Evolutionary conservation across 2,329 filamentous ascomycete species (phyloP).

Genomic region (Aphanocladium album): DNA sequence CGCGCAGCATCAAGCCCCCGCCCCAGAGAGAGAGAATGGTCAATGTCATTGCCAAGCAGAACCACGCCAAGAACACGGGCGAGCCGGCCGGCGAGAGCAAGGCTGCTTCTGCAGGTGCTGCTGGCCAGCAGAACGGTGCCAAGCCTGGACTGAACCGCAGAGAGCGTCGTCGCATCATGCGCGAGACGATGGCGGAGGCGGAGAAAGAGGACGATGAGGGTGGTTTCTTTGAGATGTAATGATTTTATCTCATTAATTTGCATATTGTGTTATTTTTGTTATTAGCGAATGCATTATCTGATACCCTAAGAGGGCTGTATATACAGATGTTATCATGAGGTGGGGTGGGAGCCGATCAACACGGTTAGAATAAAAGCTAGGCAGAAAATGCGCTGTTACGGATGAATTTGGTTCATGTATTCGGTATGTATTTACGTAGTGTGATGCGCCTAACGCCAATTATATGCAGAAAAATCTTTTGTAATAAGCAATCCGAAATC

Average conservation of each 20-base stretch:
- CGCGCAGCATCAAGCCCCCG: not conserved
- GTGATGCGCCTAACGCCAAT: not conserved
- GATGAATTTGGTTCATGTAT: not conserved
- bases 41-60: slow-evolving; percentile 15
- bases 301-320: not conserved
- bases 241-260: not conserved
- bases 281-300: slow-evolving; percentile 11
- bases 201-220: slow-evolving; percentile 41
- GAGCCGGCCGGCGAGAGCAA: slow-evolving; percentile 20
- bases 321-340: not conserved
- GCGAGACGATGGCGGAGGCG: slow-evolving; percentile 27
- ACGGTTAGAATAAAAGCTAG: not conserved
- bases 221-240: slow-evolving; percentile 50
- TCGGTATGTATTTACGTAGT: not conserved
- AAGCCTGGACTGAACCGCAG: slow-evolving; percentile 29
- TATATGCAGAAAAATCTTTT: not conserved
- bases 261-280: slow-evolving; percentile 1
- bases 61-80: slow-evolving; percentile 20
- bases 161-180: slow-evolving; percentile 31
- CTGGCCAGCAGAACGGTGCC: slow-evolving; percentile 21
- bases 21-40: slow-evolving; percentile 10
- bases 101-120: slow-evolving; percentile 7
- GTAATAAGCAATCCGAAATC: not conserved
- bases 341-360: not conserved
- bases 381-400: not conserved